Percentiles rank a stretch among this genome's conserved stretches.
Conservation (phyloP, 192 early-diverging fungal genomes). For the Rhizoclosmatium sp. region DNA sequence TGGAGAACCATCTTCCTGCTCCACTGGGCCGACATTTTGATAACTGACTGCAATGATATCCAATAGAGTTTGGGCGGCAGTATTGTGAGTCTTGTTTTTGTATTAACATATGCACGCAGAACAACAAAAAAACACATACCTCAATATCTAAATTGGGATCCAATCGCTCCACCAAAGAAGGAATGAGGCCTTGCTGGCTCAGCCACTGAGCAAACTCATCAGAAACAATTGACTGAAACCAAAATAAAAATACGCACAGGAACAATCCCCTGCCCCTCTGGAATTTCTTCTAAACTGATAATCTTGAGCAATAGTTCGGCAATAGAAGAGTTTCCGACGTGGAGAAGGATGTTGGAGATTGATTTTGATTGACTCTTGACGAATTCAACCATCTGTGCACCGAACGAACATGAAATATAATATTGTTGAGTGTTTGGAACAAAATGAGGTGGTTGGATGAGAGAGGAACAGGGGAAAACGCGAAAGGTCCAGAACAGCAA, state of each 20-base stretch:
- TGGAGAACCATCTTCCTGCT: conserved; percentile 34
- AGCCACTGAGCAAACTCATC: conserved; percentile 73
- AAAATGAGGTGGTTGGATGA: no score
- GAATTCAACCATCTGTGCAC: conserved; percentile 79
- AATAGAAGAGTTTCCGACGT: conserved; percentile 87
- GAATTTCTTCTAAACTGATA: conserved; percentile 89
- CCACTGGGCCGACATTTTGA: conserved; percentile 43
- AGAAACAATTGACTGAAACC: neutral
- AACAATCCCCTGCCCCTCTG: conserved; percentile 84
- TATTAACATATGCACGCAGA: conserved; percentile 23
- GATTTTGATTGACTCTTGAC: conserved; percentile 81
- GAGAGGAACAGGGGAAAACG: neutral
- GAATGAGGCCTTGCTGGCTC: conserved; percentile 79
- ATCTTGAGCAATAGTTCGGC: conserved; percentile 93
- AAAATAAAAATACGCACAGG: conserved; percentile 58
- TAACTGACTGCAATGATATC: conserved; percentile 85
- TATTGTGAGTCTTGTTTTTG: conserved; percentile 71
- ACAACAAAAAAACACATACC: conserved; percentile 33
- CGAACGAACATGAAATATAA: neutral
- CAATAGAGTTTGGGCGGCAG: conserved; percentile 79
- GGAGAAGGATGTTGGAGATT: conserved; percentile 78
- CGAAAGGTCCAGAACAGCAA: neutral
- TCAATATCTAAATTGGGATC: conserved; percentile 84
- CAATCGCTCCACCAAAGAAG: conserved; percentile 77
- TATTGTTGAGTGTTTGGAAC: no score